Percentiles rank a stretch among this genome's conserved stretches.
These are phyloP conservation scores for Keqinozyma sinolaborantium DNA, from an alignment of 1,139 yeast genomes.

Conservation along the genomic window DNA sequence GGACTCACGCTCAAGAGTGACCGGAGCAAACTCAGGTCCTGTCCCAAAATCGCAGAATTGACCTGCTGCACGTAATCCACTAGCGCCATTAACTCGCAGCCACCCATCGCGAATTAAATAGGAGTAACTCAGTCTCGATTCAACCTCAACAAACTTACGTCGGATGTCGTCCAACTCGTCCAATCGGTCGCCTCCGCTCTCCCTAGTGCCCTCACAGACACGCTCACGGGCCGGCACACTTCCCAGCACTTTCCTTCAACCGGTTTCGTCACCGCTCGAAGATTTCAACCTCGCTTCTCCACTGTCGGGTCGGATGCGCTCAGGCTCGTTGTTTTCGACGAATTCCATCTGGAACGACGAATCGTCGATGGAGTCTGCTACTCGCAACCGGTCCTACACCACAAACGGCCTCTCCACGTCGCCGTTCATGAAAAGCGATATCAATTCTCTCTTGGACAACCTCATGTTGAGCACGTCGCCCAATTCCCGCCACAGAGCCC, in stretches of 20 bases:
- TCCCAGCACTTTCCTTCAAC: not conserved
- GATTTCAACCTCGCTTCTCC: constrained; percentile 1
- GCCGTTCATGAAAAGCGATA: constrained; percentile 21
- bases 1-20: constrained; percentile 35
- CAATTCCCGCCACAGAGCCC: constrained; percentile 34
- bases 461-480: constrained; percentile 17
- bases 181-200: constrained; percentile 34
- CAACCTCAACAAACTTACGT: not conserved
- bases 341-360: constrained; percentile 50
- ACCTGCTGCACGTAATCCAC: constrained; percentile 6
- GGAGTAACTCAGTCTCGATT: constrained; percentile 3
- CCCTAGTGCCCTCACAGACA: constrained; percentile 20
- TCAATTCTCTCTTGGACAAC: constrained; percentile 30
- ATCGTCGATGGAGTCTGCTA: constrained; percentile 14
- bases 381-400: constrained; percentile 48
- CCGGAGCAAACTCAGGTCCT: constrained; percentile 19
- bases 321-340: constrained; percentile 43
- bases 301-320: constrained; percentile 35
- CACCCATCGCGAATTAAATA: constrained; percentile 3
- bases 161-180: not conserved
- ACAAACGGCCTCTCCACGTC: constrained; percentile 29
- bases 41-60: constrained; percentile 14
- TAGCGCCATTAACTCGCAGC: not conserved
- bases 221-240: constrained; percentile 1
- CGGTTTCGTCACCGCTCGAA: constrained; percentile 3